Conservation (phyloP, 345 rosid species). For the Pistacia atlantica region DNA sequence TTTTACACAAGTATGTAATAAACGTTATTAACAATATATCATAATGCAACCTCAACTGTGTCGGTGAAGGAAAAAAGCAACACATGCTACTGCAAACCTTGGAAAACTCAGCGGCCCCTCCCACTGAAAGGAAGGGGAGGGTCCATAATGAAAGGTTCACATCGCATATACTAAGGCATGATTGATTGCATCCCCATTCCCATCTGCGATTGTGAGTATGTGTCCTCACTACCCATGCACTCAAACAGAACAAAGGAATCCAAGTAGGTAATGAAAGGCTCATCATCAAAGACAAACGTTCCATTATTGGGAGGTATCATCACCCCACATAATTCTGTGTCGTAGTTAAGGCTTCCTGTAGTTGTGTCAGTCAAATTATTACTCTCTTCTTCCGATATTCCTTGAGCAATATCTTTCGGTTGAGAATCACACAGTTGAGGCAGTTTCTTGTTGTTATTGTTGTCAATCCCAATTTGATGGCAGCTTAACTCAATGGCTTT, state of each 20-base stretch:
- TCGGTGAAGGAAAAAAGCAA: background rate
- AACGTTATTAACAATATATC: background rate
- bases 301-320: slow-evolving; percentile 30
- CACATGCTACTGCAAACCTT: background rate
- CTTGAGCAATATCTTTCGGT: background rate
- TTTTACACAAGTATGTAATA: background rate
- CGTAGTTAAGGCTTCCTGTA: slow-evolving; percentile 37
- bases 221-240: background rate
- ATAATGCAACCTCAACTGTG: background rate
- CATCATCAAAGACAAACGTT: slow-evolving; percentile 36
- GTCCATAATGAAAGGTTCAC: slow-evolving; percentile 9
- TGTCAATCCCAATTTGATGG: slow-evolving; percentile 13
- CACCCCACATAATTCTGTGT: slow-evolving; percentile 37
- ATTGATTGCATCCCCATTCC: slow-evolving; percentile 6
- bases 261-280: slow-evolving; percentile 43
- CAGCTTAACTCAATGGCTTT: slow-evolving; percentile 23
- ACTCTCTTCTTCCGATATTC: slow-evolving; percentile 15
- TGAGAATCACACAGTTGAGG: slow-evolving; percentile 3
- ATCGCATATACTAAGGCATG: background rate
- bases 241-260: slow-evolving; percentile 51
- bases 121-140: background rate
- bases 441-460: slow-evolving; percentile 15
- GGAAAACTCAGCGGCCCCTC: background rate
- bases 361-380: slow-evolving; percentile 36
- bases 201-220: slow-evolving; percentile 5